Base-by-base conservation (phyloP, 176 grass and related monocot species). In the Triticum dicoccoides region DNA sequence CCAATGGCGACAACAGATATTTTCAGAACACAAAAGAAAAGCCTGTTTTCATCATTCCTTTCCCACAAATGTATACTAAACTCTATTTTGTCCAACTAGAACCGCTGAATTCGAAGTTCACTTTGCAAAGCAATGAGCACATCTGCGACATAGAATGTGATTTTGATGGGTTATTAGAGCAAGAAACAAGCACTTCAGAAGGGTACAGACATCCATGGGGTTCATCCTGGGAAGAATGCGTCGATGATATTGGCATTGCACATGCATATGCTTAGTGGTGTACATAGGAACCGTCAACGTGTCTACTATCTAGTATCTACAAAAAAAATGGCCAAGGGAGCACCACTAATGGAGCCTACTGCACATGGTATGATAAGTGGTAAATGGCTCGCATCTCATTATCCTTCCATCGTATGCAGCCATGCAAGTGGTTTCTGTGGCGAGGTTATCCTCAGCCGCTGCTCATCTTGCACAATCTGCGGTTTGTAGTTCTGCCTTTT, bases 241-340 rank as follows among this genome's bases (percentile, higher is more conserved):
- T 32, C 5, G 3, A 2, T n/a, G 52, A 89, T 64, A n/a, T 35
- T 39, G 23, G 79, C 52, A 52, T 65, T 79, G 75, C 27, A 79
- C 37, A 78, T 14, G 69, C 29, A 79, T 70, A 70, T 77, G 52
- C 8, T 29, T 64, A 38, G 3, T 29, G 62, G 20, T 18, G 0
- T 42, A 38, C 37, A 38, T 45, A 44, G 67, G 37, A 38, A 86
- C 47, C 69, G 34, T 25, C 8, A 32, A 38, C 69, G 23, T 11
- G 49, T 78, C 49, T 70, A 80, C 42, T 49, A 68, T 45, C 65
- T 65, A 79, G 15, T 69, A 76, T 86, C 13, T 89, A 86, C 78
- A 86, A 51, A 39, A 13, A 80, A 13, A 80, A 80, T 59, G 56
- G 23, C 37, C 15, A 15, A 12, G 30, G 38, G 15, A 6, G 59